These are phyloP conservation scores for Kodamaea leandrae DNA, from an alignment of 805 yeast species.

Conservation along the genomic window DNA sequence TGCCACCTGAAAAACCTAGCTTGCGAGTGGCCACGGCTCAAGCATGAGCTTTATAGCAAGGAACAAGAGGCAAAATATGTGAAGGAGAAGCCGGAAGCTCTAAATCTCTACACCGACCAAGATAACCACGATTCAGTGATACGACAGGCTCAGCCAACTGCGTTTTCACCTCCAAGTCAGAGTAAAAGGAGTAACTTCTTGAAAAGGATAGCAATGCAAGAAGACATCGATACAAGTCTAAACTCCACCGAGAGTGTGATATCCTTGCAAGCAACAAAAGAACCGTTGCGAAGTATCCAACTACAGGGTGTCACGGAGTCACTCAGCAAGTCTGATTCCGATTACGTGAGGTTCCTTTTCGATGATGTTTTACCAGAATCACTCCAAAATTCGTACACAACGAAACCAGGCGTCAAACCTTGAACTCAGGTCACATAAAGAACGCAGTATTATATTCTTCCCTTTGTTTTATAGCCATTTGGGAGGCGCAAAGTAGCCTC, in stretches of 20 bases:
- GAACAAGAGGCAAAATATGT: conserved; percentile 23
- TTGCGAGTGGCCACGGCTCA: conserved; percentile 29
- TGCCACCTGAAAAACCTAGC: conserved; percentile 20
- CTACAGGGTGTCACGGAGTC: background rate
- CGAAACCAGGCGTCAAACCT: background rate
- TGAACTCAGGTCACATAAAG: background rate
- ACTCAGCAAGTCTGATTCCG: background rate
- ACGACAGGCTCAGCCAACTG: background rate
- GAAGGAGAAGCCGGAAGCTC: background rate
- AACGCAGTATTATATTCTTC: no score
- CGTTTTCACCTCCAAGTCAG: conserved; percentile 1
- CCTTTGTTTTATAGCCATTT: no score
- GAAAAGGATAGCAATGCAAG: conserved; percentile 37
- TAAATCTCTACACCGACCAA: background rate
- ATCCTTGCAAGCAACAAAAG: background rate
- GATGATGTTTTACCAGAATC: background rate
- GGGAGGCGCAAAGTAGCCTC: no score
- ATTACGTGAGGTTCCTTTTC: background rate
- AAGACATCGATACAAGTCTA: conserved; percentile 18
- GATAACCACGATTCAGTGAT: conserved; percentile 1
- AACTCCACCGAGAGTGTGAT: background rate
- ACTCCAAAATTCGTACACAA: background rate
- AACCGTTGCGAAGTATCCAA: background rate
- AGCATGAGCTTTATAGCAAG: conserved; percentile 21
- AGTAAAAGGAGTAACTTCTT: conserved; percentile 12